These are phyloP conservation scores for Euphrasia arctica DNA, from an alignment of 305 asterid species.

Conservation along the genomic window DNA sequence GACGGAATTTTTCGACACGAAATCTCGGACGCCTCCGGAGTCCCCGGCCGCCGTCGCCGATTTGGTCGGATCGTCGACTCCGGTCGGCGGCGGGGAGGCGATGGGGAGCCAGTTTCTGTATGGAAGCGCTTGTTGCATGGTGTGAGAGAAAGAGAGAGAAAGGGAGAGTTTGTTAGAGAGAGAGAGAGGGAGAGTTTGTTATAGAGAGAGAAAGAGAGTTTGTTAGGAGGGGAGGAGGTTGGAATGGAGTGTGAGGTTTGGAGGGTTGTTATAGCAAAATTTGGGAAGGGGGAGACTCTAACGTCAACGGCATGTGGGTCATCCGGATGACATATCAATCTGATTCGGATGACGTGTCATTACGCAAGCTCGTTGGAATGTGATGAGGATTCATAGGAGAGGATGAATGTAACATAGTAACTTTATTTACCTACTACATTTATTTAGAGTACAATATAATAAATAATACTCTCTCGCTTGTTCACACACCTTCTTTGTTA, in stretches of 20 bases:
- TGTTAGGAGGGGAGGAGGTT: not conserved
- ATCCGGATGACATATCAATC: constrained; percentile 27
- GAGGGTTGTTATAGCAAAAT: constrained; percentile 19
- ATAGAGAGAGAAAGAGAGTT: not conserved
- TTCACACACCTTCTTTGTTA: too few species aligned
- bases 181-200: constrained; percentile 1
- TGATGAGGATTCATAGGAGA: too few species aligned
- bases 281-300: constrained; percentile 19
- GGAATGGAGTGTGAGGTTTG: not conserved
- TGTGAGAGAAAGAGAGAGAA: not conserved
- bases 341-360: constrained; percentile 8
- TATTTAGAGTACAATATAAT: too few species aligned
- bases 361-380: too few species aligned
- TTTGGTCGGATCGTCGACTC: not conserved
- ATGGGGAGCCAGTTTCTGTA: constrained; percentile 31
- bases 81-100: constrained; percentile 23
- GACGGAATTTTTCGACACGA: constrained; percentile 61
- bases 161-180: not conserved
- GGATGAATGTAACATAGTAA: too few species aligned
- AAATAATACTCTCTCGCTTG: too few species aligned
- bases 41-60: not conserved
- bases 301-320: constrained; percentile 38
- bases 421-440: too few species aligned
- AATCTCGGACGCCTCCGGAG: constrained; percentile 13
- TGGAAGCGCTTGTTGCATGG: constrained; percentile 54